phyloP scores from a whole-genome alignment of 345 rosid species.

The Eucalyptus erythrocorys region DNA sequence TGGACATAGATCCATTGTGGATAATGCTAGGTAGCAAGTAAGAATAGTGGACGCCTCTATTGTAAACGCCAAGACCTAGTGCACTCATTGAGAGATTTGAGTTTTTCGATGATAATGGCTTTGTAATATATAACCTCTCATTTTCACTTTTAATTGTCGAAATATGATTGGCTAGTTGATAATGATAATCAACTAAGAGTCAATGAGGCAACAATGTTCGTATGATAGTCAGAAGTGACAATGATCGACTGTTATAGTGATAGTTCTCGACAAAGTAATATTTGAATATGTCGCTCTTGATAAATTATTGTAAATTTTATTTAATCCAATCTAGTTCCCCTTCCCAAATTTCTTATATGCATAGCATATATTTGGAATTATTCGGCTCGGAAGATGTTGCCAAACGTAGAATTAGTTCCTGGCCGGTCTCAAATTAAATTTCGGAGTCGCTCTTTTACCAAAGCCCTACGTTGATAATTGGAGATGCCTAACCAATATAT shows the following conservation, averaged over 20 bases:
- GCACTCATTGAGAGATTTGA: background rate
- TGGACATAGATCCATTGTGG: background rate
- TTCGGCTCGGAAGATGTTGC: background rate
- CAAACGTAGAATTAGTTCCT: background rate
- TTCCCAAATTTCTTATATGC: background rate
- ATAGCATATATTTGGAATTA: background rate
- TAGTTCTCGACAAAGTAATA: accelerated
- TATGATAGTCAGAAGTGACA: accelerated
- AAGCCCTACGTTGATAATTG: background rate
- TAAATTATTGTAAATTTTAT: background rate
- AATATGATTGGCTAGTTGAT: background rate
- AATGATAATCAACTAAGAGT: background rate
- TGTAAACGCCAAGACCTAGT: background rate
- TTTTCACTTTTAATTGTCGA: background rate
- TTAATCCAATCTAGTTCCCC: background rate
- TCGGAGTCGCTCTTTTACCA: background rate
- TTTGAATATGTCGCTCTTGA: background rate
- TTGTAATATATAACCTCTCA: accelerated
- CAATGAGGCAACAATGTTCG: accelerated
- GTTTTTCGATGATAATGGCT: accelerated
- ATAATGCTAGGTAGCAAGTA: background rate
- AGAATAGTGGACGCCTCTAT: background rate
- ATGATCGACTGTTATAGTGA: accelerated
- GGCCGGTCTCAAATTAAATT: background rate
- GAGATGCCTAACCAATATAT: background rate